Percentiles rank a stretch among this genome's conserved stretches.
phyloP scores from a whole-genome alignment of 2,329 filamentous ascomycete genomes.

The Calonectria montana region DNA sequence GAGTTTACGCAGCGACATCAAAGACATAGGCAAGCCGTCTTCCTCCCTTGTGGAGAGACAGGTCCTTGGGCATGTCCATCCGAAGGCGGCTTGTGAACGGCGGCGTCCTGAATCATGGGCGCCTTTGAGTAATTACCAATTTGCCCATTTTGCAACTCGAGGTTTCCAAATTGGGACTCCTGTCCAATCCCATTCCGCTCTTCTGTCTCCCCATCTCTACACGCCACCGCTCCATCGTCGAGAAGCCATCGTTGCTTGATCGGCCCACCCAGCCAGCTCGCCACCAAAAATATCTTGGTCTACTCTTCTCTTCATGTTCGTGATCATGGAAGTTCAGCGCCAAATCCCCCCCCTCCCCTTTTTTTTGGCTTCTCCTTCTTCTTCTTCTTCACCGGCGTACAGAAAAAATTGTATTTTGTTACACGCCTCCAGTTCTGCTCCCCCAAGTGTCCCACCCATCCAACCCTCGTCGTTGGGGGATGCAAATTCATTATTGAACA shows the following conservation, averaged over 20 bases:
- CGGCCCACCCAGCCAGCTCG: background rate
- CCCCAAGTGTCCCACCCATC: background rate
- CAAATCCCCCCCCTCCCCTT: background rate
- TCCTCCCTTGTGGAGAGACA: background rate
- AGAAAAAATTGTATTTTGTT: slow-evolving; percentile 1
- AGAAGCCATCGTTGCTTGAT: background rate
- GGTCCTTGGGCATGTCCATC: slow-evolving; percentile 18
- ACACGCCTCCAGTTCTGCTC: background rate
- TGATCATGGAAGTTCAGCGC: background rate
- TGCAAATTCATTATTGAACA: background rate
- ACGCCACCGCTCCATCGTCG: background rate
- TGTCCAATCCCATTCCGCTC: background rate
- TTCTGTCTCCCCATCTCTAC: background rate
- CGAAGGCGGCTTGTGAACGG: background rate
- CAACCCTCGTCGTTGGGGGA: background rate
- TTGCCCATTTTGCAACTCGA: slow-evolving; percentile 15
- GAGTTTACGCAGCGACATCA: background rate
- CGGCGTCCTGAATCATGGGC: background rate
- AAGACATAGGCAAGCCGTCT: background rate
- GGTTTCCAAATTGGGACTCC: background rate
- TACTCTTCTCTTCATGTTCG: background rate
- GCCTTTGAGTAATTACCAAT: background rate
- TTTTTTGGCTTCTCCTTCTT: background rate
- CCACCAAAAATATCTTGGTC: background rate
- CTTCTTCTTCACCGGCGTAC: background rate